Evolutionary conservation across 768 basidiomycete genomes (phyloP).

Genomic region (Leccinum broughii): DNA sequence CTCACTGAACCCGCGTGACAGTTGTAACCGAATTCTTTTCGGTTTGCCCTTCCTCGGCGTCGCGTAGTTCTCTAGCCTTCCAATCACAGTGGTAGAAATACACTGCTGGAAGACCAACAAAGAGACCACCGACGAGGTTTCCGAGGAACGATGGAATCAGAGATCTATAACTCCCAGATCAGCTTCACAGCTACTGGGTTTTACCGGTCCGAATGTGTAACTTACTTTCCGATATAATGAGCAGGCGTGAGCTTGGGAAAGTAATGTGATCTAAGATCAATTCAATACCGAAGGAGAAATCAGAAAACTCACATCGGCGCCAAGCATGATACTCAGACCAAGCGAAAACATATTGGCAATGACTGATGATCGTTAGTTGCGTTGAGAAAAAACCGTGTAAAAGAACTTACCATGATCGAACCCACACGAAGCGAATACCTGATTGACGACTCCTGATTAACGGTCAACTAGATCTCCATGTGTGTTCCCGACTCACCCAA

Average conservation of each 20-base stretch:
- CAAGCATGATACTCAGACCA: conserved; percentile 69
- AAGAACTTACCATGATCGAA: conserved; percentile 62
- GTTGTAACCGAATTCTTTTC: conserved; percentile 12
- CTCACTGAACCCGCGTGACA: conserved; percentile 9
- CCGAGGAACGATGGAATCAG: conserved; percentile 65
- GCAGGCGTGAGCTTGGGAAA: conserved; percentile 10
- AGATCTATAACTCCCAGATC: conserved; percentile 39
- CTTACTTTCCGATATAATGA: conserved; percentile 61
- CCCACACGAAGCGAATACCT: conserved; percentile 55
- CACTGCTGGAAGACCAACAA: conserved; percentile 62
- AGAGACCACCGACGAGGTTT: conserved; percentile 63
- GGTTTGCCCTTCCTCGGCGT: conserved; percentile 38
- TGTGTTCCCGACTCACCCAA: conserved; percentile 47
- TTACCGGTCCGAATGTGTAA: not conserved
- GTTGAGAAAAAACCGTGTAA: not conserved
- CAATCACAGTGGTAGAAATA: conserved; percentile 65
- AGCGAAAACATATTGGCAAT: conserved; percentile 79
- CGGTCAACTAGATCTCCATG: not conserved
- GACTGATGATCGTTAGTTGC: conserved; percentile 37
- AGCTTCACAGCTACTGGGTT: not conserved
- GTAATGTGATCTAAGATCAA: not conserved
- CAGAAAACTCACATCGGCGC: conserved; percentile 51
- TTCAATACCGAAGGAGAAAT: not conserved
- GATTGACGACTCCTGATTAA: not conserved
- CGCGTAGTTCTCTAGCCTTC: conserved; percentile 37